These are phyloP conservation scores for Vaccinium corymbosum DNA, from an alignment of 148 eudicot genomes.

Conservation along the genomic window DNA sequence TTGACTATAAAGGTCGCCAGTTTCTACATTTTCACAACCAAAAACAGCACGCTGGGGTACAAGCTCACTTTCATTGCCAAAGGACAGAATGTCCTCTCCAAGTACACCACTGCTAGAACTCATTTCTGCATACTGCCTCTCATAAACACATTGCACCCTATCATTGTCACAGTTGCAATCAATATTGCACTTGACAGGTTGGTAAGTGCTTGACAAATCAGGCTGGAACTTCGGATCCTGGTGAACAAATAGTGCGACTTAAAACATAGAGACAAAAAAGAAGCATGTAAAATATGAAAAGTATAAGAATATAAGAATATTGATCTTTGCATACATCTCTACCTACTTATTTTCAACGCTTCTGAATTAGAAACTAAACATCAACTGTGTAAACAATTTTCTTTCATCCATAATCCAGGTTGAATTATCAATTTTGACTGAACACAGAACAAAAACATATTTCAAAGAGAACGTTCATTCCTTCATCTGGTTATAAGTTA, in stretches of 20 bases:
- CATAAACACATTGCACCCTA: conserved; percentile 60
- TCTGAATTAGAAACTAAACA: background rate
- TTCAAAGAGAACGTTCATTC: background rate
- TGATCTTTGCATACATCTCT: background rate
- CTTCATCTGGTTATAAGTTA: background rate
- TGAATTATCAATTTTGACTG: background rate
- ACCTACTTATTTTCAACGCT: background rate
- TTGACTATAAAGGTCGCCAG: conserved; percentile 88
- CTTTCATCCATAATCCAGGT: background rate
- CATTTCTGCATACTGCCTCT: conserved; percentile 95
- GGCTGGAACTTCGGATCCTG: conserved; percentile 94
- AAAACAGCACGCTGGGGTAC: conserved; percentile 78
- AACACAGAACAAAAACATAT: background rate
- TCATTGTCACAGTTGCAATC: conserved; percentile 73
- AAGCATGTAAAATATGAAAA: background rate
- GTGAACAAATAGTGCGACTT: conserved; percentile 1
- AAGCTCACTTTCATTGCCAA: conserved; percentile 86
- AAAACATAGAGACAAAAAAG: background rate
- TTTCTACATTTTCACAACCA: conserved; percentile 93
- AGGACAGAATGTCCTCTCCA: conserved; percentile 81
- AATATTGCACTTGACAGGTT: conserved; percentile 76
- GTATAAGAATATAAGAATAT: background rate
- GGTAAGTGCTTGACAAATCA: conserved; percentile 65
- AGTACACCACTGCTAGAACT: conserved; percentile 96
- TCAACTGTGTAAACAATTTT: background rate